Base-by-base conservation (phyloP, 2,329 filamentous ascomycete genomes). In the Arthrobotrys megalospora region DNA sequence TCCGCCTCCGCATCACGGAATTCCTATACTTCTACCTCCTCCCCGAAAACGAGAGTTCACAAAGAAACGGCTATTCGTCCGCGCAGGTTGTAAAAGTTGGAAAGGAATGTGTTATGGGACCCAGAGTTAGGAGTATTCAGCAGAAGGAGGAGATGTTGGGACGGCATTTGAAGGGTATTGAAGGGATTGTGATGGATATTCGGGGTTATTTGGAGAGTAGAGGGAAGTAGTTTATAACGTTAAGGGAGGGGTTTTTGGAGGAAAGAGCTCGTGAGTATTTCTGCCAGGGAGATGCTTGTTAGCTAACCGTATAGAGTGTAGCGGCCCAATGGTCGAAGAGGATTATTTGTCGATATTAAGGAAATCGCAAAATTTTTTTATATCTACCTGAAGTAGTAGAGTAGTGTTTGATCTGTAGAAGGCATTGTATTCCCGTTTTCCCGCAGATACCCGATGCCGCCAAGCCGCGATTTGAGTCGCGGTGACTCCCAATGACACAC, bases 11-110 rank as follows among this genome's bases (percentile, higher is more conserved):
- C 84, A 90, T 97, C n/a, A 91, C 97, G 81, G 96, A 98, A 85
- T 98, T 98, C 83, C 86, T 99, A 64, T 98, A 98, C 87, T 98
- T 98, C 85, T 99, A 98, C 85, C 91, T 99, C 81, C 97, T 98
- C 91, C 94, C 95, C 63, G 96, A 99, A 85, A 90, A 89, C 14
- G 71, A 69, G 0, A 80, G 73, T 7, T 45, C 80, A 6, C 52
- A 69, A 32, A 21, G 28, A 2, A 55, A 69, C 21, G 66, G 58
- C 11, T 67, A 70, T 41, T 65, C 69, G 12, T 76, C 77, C 43
- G 38, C 48, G 14, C 79, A 69, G 24, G 38, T 71, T 14, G 14
- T 83, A 81, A 78, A 81, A 84, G 62, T 84, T 84, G 75, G 82
- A 82, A 78, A 82, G 83, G 79, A 62, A 60, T 82, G 45, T 52